These are phyloP conservation scores for Huiozyma sinensis DNA, from an alignment of 805 yeast species.

Conservation along the genomic window DNA sequence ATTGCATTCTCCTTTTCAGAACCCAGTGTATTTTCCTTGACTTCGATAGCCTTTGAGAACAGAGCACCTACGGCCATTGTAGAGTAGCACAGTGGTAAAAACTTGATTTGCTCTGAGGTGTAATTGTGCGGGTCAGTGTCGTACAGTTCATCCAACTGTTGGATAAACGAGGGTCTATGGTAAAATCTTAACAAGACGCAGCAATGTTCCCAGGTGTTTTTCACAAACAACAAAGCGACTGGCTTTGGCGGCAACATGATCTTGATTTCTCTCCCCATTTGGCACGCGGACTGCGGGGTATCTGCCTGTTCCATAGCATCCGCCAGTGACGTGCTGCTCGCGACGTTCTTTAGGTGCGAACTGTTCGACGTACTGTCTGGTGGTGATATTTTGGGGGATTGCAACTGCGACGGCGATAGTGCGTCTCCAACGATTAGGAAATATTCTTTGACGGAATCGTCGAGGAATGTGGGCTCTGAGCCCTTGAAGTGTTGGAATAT, in stretches of 20 bases:
- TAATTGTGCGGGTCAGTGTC: slow-evolving; percentile 68
- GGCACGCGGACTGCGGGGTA: neutral
- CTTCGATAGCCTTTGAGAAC: slow-evolving; percentile 35
- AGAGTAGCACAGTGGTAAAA: slow-evolving; percentile 72
- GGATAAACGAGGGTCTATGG: slow-evolving; percentile 73
- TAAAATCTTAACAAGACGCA: slow-evolving; percentile 77
- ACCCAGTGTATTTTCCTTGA: neutral
- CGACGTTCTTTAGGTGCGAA: neutral
- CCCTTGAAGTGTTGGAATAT: slow-evolving; percentile 14
- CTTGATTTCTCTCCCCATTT: slow-evolving; percentile 40
- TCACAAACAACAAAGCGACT: slow-evolving; percentile 60
- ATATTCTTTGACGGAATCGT: slow-evolving; percentile 20
- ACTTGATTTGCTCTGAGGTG: slow-evolving; percentile 66
- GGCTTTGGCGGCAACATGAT: slow-evolving; percentile 69
- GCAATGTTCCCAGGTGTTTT: slow-evolving; percentile 77
- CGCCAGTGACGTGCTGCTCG: slow-evolving; percentile 2
- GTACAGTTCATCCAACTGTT: slow-evolving; percentile 65
- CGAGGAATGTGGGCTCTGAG: slow-evolving; percentile 6
- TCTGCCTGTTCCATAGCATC: slow-evolving; percentile 3
- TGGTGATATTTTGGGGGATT: slow-evolving; percentile 8
- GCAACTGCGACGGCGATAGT: slow-evolving; percentile 1
- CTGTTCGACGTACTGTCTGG: slow-evolving; percentile 11
- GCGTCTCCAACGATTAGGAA: slow-evolving; percentile 9
- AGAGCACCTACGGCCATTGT: slow-evolving; percentile 81
- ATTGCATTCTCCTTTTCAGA: neutral